Evolutionary conservation across 2,329 filamentous ascomycete genomes (phyloP), one percentile per base, ranked within the genome.

Genomic region (Colletotrichum sp.): DNA sequence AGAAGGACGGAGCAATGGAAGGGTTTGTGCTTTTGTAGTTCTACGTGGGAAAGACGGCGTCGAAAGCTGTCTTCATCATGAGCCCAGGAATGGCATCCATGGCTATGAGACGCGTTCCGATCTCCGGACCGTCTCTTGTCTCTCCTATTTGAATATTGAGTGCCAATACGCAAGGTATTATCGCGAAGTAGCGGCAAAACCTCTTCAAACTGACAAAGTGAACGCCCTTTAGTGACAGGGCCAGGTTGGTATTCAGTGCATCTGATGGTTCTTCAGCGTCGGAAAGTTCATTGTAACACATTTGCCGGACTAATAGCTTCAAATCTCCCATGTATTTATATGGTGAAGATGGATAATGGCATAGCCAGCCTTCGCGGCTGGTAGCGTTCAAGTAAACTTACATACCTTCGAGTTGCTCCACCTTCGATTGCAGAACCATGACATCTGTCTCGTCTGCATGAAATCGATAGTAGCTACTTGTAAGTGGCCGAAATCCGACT

Each of bases 241-340:
- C 1, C 0, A 49, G 0, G 10, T 3, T 13, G 44, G 1, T 21
- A 0, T 49, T 21, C 3, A 21, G 0, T 13, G n/a, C 44, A 21
- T 21, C 0, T 52, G n/a, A 7, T 13, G 44, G 3, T n/a, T n/a
- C 1, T 1, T 18, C 9, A 3, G 39, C 39, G 18, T n/a, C 39
- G 1, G 36, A 3, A 1, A 44, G 1, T 12, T n/a, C 3, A 5
- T 6, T 0, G 18, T n/a, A 0, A 44, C 18, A 3, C 36, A n/a
- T 49, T 52, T 52, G 44, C 2, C n/a, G 44, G 2, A 52, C 2
- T 13, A 3, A 7, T 13, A 21, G n/a, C 1, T 21, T 13, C 3
- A 13, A 1, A 52, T 21, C 10, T 13, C 6, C n/a, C 44, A 3
- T 21, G 6, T 12, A 13, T 21, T 52, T 52, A 52, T 21, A 3